phyloP scores from a whole-genome alignment of 169 alveolate genomes.

The Eimeria praecox region DNA sequence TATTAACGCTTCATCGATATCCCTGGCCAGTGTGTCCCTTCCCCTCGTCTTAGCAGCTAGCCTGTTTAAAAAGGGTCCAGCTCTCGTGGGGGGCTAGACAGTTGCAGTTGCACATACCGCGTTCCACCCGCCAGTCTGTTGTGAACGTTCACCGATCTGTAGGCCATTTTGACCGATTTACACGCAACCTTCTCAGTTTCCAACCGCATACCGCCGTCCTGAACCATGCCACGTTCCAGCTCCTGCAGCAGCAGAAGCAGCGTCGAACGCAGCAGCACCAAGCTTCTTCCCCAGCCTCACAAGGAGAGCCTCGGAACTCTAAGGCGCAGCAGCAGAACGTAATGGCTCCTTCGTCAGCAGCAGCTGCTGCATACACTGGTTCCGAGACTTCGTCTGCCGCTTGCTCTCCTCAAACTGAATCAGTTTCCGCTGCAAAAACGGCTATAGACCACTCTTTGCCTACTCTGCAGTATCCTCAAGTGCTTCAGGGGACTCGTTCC shows the following conservation, averaged over 20 bases:
- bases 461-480: background rate
- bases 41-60: background rate
- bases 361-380: background rate
- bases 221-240: conserved; percentile 24
- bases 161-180: conserved; percentile 64
- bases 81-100: too few species aligned
- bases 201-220: conserved; percentile 70
- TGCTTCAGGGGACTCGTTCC: background rate
- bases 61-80: background rate
- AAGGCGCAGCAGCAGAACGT: background rate
- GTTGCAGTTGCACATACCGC: too few species aligned
- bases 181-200: conserved; percentile 43
- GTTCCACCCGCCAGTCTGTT: background rate
- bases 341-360: background rate
- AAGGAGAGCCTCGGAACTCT: background rate
- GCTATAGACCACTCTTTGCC: background rate
- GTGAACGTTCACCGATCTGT: background rate
- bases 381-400: background rate
- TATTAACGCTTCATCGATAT: conserved; percentile 27
- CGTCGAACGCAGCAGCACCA: conserved; percentile 51
- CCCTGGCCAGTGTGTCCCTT: background rate
- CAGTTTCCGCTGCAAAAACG: background rate
- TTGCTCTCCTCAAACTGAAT: background rate
- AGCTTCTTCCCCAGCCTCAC: background rate
- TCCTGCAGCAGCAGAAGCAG: conserved; percentile 43